Evolutionary conservation across 2,329 filamentous ascomycete species (phyloP).

Genomic region (Talaromyces marneffei): DNA sequence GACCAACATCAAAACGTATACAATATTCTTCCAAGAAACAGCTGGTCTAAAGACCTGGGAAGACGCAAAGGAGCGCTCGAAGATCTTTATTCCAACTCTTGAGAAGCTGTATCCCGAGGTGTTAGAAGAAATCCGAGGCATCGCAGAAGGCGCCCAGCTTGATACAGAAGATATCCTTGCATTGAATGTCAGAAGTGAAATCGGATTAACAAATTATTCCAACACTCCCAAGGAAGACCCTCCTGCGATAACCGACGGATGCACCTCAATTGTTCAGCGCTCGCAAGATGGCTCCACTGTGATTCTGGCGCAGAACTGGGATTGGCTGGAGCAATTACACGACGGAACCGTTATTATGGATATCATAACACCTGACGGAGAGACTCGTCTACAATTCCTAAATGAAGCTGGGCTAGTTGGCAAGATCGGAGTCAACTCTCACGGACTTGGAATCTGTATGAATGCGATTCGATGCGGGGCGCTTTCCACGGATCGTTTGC

Average conservation of each 20-base stretch:
- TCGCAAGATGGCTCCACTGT: background rate
- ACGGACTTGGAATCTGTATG: constrained; percentile 1
- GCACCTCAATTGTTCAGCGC: background rate
- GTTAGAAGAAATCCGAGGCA: constrained; percentile 6
- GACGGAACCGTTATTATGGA: constrained; percentile 1
- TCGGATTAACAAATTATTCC: constrained; percentile 2
- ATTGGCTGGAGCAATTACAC: constrained; percentile 6
- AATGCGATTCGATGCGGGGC: constrained; percentile 8
- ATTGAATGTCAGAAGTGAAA: constrained; percentile 7
- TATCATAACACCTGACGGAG: background rate
- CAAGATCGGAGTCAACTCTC: constrained; percentile 2
- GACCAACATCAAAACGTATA: background rate
- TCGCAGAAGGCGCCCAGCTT: background rate
- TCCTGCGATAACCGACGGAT: constrained; percentile 1
- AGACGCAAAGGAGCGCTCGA: background rate
- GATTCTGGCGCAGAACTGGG: constrained; percentile 7
- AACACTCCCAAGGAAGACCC: background rate
- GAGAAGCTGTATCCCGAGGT: background rate
- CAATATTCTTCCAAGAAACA: constrained; percentile 4
- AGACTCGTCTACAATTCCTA: background rate
- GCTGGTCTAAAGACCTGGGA: background rate
- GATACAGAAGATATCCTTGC: background rate
- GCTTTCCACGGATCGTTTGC: background rate
- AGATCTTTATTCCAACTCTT: background rate
- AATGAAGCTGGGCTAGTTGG: constrained; percentile 4